Base-by-base conservation (phyloP, 352 stramenopile species). In the Pythium grandisporangium region DNA sequence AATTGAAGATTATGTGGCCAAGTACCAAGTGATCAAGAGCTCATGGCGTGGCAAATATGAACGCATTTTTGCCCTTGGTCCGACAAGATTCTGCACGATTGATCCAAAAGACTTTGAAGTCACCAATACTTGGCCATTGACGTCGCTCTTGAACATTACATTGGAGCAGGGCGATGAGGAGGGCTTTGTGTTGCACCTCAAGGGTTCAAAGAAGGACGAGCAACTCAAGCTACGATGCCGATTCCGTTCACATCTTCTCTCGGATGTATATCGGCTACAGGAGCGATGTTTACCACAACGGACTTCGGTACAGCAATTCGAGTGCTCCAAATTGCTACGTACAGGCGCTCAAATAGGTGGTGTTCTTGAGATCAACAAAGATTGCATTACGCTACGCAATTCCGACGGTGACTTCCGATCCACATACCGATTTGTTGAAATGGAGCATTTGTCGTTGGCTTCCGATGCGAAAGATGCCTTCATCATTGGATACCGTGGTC, bases 1-100 rank as follows among this genome's bases (percentile, higher is more conserved):
- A 26, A 82, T 90, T 37, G 77, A 91, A 45, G 80, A 93, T 45
- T 90, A 78, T 42, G 62, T 89, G 16, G 62, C 77, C 47, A 88
- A 88, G 51, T 93, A 91, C 56, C 73, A 84, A 48, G 77, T 90
- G 26, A 62, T 87, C 37, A 93, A 93, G 56, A 45, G 70, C 24
- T 88, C 76, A 23, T 93, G 80, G 80, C 63, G 77, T 17, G 80
- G 80, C 48, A 90, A 89, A 50, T 93, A 93, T 58, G 78, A 91
- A 45, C 78, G 80, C 51, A 89, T 93, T 37, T 59, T 93, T 19
- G 78, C 78, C n/a, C 47, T 93, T 10, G 66, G 63, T 0, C 75
- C 78, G 17, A 87, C 75, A 33, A 71, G 78, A 42, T 89, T 93
- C 43, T 88, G 68, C 48, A 93, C 80, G 42, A 84, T 93, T 42